Percentiles rank a stretch among this genome's conserved stretches.
Conservation (phyloP, 257 asterid genomes). For the Anisodus tanguticus region DNA sequence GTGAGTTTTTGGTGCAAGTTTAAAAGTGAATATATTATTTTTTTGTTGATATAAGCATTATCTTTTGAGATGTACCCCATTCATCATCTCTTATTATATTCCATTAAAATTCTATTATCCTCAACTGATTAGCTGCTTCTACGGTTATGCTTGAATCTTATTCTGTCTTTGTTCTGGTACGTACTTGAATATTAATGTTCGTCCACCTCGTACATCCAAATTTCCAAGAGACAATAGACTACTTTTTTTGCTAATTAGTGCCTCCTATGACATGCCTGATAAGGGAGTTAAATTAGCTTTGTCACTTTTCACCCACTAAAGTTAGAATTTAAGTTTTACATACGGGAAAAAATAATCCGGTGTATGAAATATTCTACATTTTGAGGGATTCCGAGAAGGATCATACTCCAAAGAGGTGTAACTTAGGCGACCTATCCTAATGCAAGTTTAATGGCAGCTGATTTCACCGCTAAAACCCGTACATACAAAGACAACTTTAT, state of each 20-base stretch:
- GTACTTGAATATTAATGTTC: slow-evolving; percentile 23
- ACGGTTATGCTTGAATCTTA: slow-evolving; percentile 38
- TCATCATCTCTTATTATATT: slow-evolving; percentile 27
- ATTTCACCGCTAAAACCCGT: too few relatives aligned
- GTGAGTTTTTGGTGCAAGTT: too few relatives aligned
- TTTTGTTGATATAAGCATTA: slow-evolving; percentile 28
- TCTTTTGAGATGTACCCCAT: slow-evolving; percentile 34
- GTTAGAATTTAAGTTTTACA: too few relatives aligned
- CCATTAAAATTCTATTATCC: slow-evolving; percentile 34
- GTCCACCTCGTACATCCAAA: slow-evolving; percentile 22
- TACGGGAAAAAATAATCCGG: too few relatives aligned
- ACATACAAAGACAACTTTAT: too few relatives aligned
- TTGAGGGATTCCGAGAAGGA: too few relatives aligned
- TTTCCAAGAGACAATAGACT: not conserved
- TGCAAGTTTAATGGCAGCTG: too few relatives aligned
- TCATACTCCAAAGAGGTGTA: too few relatives aligned
- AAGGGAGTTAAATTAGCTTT: not conserved
- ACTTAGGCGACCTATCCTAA: too few relatives aligned
- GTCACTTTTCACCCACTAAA: not conserved
- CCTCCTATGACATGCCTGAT: not conserved
- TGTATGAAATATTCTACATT: too few relatives aligned
- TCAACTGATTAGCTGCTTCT: slow-evolving; percentile 24
- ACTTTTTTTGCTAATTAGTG: not conserved
- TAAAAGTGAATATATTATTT: not conserved
- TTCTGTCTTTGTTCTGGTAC: slow-evolving; percentile 29